Conservation (phyloP, 1,139 yeast species). For the Chernovozyma aurita region DNA sequence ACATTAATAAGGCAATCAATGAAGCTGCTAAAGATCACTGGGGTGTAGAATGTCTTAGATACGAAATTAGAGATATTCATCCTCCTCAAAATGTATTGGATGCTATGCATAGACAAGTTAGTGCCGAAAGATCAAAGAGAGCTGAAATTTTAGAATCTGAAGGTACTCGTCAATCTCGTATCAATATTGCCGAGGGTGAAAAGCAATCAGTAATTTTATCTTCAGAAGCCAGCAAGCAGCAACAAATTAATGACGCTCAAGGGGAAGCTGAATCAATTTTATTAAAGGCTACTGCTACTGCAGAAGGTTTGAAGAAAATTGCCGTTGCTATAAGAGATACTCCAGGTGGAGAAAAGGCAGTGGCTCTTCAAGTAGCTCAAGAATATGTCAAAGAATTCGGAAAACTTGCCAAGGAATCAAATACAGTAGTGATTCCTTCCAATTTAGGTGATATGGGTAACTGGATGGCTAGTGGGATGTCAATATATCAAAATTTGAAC, state of each 20-base stretch:
- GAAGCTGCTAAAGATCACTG: constrained; percentile 77
- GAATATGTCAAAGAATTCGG: constrained; percentile 80
- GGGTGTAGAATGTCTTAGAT: constrained; percentile 83
- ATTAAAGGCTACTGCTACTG: constrained; percentile 71
- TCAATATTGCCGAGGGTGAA: constrained; percentile 81
- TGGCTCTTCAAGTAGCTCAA: constrained; percentile 75
- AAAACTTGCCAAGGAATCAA: constrained; percentile 76
- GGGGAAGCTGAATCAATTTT: constrained; percentile 71
- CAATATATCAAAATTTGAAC: constrained; percentile 58
- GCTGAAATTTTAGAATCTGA: constrained; percentile 86
- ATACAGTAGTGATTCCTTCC: constrained; percentile 74
- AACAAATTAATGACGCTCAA: constrained; percentile 58
- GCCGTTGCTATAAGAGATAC: constrained; percentile 66
- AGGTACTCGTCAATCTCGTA: constrained; percentile 74
- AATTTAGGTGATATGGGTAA: constrained; percentile 71
- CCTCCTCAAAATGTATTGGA: constrained; percentile 85
- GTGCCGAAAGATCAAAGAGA: constrained; percentile 80
- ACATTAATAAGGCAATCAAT: constrained; percentile 74
- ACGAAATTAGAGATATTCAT: constrained; percentile 84
- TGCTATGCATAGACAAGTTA: constrained; percentile 88
- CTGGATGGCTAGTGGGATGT: constrained; percentile 73
- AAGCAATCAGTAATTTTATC: constrained; percentile 64
- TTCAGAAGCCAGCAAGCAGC: constrained; percentile 64
- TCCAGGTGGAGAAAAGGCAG: constrained; percentile 73
- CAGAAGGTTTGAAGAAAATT: constrained; percentile 60